phyloP scores from a whole-genome alignment of 768 basidiomycete genomes.

The Lactarius trivialis region DNA sequence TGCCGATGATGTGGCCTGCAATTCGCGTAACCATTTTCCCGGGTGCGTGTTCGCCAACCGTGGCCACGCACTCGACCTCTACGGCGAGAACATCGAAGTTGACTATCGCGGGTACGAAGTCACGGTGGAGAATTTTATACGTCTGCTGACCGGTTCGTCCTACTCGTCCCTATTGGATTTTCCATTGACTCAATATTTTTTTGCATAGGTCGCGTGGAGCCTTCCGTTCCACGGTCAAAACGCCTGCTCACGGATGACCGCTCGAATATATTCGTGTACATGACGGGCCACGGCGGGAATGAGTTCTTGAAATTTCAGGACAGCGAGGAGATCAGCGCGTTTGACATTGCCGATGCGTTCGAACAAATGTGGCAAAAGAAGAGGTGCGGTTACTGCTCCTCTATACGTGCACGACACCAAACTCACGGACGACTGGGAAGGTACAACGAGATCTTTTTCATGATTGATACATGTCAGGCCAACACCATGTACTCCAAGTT shows the following conservation, averaged over 20 bases:
- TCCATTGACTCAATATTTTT: neutral
- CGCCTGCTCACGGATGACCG: conserved; percentile 84
- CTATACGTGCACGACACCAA: neutral
- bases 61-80: conserved; percentile 77
- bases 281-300: conserved; percentile 98
- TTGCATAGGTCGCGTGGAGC: conserved; percentile 69
- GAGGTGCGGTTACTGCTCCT: conserved; percentile 40
- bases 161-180: neutral
- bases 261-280: conserved; percentile 93
- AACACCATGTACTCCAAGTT: conserved; percentile 92
- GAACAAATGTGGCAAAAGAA: conserved; percentile 99
- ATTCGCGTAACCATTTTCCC: conserved; percentile 85
- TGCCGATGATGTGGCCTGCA: conserved; percentile 94
- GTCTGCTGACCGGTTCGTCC: conserved; percentile 78
- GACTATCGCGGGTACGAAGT: conserved; percentile 99
- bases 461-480: conserved; percentile 98
- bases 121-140: conserved; percentile 91
- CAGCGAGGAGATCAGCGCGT: conserved; percentile 94
- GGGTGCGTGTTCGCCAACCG: conserved; percentile 90
- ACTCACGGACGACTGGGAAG: conserved; percentile 30
- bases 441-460: conserved; percentile 96
- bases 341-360: conserved; percentile 96
- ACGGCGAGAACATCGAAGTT: conserved; percentile 95
- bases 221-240: conserved; percentile 85
- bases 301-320: conserved; percentile 99